Base-by-base conservation (phyloP, 2,329 filamentous ascomycete species). In the Kalmusia sp. region DNA sequence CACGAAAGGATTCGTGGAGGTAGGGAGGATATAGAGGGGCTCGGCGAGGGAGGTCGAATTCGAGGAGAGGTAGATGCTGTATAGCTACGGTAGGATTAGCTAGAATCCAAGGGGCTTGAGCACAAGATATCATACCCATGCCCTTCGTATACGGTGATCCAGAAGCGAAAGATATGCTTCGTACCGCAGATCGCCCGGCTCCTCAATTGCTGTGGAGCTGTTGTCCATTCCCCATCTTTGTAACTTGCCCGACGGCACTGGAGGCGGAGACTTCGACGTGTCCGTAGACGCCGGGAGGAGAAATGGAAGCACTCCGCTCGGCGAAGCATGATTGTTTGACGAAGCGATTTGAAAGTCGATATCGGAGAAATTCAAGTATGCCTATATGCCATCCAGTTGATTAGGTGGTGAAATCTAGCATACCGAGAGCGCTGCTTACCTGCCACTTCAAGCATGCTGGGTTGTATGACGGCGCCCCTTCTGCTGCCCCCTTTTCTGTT, bases 361-460 rank as follows among this genome's bases (percentile, higher is more conserved):
- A 34, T 83, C 83, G 45, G 87, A 83, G 65, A 97, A 91, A 65
- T 86, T 90, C 57, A 99, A 82, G 74, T 92, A 95, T 25, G 92
- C 87, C 92, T 96, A 56, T n/a, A 48, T 30, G 15, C 6, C 12
- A n/a, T 17, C 15, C 54, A 33, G 46, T 15, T 49, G 38, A 39
- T 43, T 21, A 24, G 45, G 15, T 14, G 14, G 35, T n/a, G 22
- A 15, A 19, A 15, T 15, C 5, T 7, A 9, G 22, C n/a, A 11
- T 7, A 6, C 5, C 24, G 12, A 25, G 12, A 19, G 7, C 7
- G 43, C 49, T 28, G 14, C 85, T 62, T 66, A 93, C 92, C 90
- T 98, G 95, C 92, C 92, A 98, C 80, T 93, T 96, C 68, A 98
- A 80, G 79, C 95, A 99, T 53, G 87, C 86, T 9, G 95, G 95